Evolutionary conservation across 1,284 basidiomycete genomes (phyloP).

Genomic region (Hypsizygus ulmarius): DNA sequence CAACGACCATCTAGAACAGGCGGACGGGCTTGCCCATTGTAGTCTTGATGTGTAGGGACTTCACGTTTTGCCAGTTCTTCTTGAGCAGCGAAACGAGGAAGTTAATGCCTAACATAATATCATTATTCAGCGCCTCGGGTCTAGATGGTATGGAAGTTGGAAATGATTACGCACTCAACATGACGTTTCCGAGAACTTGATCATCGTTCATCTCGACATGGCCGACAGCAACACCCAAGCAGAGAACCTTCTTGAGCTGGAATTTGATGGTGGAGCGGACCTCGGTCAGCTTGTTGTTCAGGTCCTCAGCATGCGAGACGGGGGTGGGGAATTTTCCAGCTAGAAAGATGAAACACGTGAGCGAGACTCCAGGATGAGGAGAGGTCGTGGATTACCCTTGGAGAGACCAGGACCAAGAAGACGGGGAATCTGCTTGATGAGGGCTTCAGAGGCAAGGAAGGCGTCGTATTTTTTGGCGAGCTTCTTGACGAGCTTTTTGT

Average conservation of each 20-base stretch:
- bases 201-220: constrained; percentile 98
- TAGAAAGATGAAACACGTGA: constrained; percentile 26
- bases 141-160: constrained; percentile 4
- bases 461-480: constrained; percentile 99
- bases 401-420: constrained; percentile 99
- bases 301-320: constrained; percentile 91
- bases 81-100: constrained; percentile 99
- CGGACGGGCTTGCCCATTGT: constrained; percentile 99
- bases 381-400: constrained; percentile 62
- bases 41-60: constrained; percentile 97
- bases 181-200: constrained; percentile 95
- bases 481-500: constrained; percentile 99
- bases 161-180: constrained; percentile 72
- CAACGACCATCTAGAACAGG: constrained; percentile 65
- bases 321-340: constrained; percentile 99
- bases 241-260: constrained; percentile 99
- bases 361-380: not conserved
- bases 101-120: constrained; percentile 78
- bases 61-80: constrained; percentile 99
- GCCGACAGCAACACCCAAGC: constrained; percentile 97
- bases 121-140: constrained; percentile 8
- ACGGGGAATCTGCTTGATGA: constrained; percentile 99
- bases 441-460: constrained; percentile 95
- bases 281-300: constrained; percentile 90
- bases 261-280: constrained; percentile 99